Conservation (phyloP, 306 rosid genomes). For the Quercus dentata region DNA sequence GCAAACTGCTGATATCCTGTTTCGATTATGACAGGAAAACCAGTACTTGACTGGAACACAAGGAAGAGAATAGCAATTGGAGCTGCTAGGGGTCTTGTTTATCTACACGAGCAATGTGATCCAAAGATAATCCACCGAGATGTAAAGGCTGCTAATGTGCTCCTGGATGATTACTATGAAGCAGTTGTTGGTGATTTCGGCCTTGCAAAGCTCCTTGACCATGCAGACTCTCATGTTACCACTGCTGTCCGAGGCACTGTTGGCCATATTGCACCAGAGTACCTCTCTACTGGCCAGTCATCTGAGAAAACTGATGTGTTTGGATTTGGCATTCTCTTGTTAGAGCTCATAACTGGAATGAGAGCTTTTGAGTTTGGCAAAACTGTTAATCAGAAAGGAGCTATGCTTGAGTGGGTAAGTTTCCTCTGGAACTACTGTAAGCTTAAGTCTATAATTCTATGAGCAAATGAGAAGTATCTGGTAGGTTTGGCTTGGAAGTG, state of each 20-base stretch:
- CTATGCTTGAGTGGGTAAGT: slow-evolving; percentile 96
- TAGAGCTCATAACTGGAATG: slow-evolving; percentile 98
- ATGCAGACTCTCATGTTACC: slow-evolving; percentile 93
- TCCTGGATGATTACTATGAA: slow-evolving; percentile 79
- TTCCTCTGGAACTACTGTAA: slow-evolving; percentile 12
- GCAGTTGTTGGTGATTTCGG: slow-evolving; percentile 98
- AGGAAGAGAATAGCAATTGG: slow-evolving; percentile 95
- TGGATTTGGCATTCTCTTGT: slow-evolving; percentile 89
- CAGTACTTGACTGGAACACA: slow-evolving; percentile 89
- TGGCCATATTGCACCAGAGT: slow-evolving; percentile 97
- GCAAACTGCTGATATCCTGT: neutral
- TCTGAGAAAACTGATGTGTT: slow-evolving; percentile 97
- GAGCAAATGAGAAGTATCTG: neutral
- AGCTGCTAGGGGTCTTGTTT: slow-evolving; percentile 93
- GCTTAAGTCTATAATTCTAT: neutral
- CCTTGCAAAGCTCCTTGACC: slow-evolving; percentile 97
- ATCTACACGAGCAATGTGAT: slow-evolving; percentile 95
- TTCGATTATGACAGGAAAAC: slow-evolving; percentile 58
- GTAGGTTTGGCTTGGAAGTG: neutral
- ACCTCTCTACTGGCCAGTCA: slow-evolving; percentile 97
- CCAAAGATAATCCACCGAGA: slow-evolving; percentile 98
- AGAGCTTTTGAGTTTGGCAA: slow-evolving; percentile 90
- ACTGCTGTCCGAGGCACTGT: slow-evolving; percentile 99
- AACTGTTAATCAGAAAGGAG: slow-evolving; percentile 85
- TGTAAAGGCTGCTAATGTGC: slow-evolving; percentile 97